phyloP scores from a whole-genome alignment of 176 grass and related monocot genomes.

The Triticum turgidum region DNA sequence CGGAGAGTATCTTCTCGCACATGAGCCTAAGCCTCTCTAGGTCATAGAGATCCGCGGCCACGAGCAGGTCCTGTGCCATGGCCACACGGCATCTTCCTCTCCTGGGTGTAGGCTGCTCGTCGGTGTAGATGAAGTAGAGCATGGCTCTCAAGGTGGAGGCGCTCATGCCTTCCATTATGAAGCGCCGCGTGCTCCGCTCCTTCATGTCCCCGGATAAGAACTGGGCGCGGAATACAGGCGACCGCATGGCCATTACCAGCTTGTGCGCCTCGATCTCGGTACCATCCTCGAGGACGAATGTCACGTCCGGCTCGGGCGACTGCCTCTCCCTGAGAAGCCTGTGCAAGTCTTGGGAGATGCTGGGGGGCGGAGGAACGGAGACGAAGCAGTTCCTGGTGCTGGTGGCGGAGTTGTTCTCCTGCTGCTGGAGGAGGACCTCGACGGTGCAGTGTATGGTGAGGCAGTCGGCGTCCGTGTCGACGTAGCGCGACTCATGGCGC shows the following conservation, averaged over 20 bases:
- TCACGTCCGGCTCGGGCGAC: background rate
- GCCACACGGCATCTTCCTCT: background rate
- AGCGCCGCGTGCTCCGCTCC: background rate
- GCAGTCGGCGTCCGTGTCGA: background rate
- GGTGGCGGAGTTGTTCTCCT: background rate
- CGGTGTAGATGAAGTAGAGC: background rate
- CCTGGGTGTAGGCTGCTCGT: background rate
- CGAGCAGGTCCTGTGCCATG: background rate
- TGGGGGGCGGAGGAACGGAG: background rate
- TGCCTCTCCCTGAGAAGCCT: background rate
- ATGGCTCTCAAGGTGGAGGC: background rate
- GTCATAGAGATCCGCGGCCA: background rate
- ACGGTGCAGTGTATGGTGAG: background rate
- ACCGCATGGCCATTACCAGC: background rate
- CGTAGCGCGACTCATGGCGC: background rate
- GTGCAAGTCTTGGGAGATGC: background rate
- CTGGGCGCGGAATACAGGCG: background rate
- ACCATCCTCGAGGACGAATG: background rate
- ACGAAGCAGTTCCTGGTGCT: background rate
- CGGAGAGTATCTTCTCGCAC: background rate
- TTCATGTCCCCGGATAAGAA: background rate
- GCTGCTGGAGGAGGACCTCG: background rate
- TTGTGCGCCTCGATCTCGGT: background rate
- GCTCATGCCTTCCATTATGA: background rate
- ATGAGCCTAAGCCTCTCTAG: background rate